phyloP scores from a whole-genome alignment of 2,329 filamentous ascomycete species.

The Phaeomoniella chlamydospora region DNA sequence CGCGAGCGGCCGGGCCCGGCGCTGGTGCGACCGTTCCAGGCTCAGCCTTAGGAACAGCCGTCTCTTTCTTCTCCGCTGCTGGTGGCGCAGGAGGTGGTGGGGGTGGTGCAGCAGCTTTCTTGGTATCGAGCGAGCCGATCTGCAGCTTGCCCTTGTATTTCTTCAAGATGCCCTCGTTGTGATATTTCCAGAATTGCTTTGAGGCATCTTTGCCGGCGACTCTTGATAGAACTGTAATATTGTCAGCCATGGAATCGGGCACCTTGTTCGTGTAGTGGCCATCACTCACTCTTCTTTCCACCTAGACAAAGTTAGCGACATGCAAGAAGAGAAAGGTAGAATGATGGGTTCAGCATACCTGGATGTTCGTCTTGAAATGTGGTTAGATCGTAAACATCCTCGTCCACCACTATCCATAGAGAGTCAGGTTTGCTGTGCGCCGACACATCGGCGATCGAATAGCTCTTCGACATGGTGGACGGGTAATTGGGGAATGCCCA shows the following conservation, averaged over 20 bases:
- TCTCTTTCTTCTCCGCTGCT: conserved; percentile 29
- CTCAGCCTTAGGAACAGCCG: conserved; percentile 44
- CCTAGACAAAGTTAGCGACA: conserved; percentile 29
- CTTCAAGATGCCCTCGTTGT: conserved; percentile 46
- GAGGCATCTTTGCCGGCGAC: conserved; percentile 54
- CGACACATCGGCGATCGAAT: conserved; percentile 72
- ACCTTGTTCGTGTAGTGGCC: conserved; percentile 1
- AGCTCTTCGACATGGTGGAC: conserved; percentile 68
- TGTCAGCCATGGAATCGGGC: conserved; percentile 2
- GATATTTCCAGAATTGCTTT: conserved; percentile 55
- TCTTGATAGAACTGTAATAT: conserved; percentile 41
- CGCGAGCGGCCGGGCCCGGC: conserved; percentile 25
- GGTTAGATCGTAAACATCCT: conserved; percentile 91
- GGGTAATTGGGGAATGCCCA: too few relatives aligned
- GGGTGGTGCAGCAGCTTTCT: conserved; percentile 48
- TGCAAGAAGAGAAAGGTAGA: too few relatives aligned
- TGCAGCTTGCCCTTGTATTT: conserved; percentile 47
- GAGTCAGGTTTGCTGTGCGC: conserved; percentile 79
- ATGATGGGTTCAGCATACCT: too few relatives aligned
- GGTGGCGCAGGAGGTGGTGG: conserved; percentile 34
- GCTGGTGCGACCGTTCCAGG: conserved; percentile 36
- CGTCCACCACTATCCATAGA: conserved; percentile 82
- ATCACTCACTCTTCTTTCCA: conserved; percentile 51
- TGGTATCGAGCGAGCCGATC: conserved; percentile 67
- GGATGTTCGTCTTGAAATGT: conserved; percentile 77